Evolutionary conservation across 345 rosid genomes (phyloP).

Genomic region (Reutealis trisperma): DNA sequence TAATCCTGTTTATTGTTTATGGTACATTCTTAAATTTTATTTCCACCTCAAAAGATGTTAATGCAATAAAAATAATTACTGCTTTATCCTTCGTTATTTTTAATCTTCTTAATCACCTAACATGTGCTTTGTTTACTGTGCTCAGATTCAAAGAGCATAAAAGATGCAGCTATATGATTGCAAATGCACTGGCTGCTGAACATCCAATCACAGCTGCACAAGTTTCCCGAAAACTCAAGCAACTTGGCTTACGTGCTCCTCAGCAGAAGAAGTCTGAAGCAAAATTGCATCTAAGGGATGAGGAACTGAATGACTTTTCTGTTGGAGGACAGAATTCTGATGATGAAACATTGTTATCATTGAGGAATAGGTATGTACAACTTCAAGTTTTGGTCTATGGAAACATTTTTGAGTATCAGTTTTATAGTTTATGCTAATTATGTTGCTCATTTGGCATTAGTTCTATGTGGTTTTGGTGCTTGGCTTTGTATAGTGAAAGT

Average conservation of each 20-base stretch:
- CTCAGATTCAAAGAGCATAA: slow-evolving; percentile 75
- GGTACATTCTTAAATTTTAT: background rate
- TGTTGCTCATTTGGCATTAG: background rate
- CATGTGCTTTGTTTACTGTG: slow-evolving; percentile 4
- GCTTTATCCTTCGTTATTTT: background rate
- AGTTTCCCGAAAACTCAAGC: slow-evolving; percentile 75
- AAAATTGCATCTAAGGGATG: slow-evolving; percentile 50
- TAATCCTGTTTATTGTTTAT: background rate
- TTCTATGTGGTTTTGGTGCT: background rate
- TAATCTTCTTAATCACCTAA: background rate
- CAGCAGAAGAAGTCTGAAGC: slow-evolving; percentile 42
- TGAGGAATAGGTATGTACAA: slow-evolving; percentile 56
- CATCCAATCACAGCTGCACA: slow-evolving; percentile 64
- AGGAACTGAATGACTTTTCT: slow-evolving; percentile 40
- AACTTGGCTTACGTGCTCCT: slow-evolving; percentile 67
- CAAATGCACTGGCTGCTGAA: slow-evolving; percentile 66
- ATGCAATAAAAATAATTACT: background rate
- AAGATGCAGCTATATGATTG: slow-evolving; percentile 77
- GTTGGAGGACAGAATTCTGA: slow-evolving; percentile 43
- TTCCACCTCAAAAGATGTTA: background rate
- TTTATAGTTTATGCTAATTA: background rate
- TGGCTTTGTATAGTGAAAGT: background rate
- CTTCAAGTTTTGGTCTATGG: slow-evolving; percentile 1
- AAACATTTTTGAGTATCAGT: background rate
- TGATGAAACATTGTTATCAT: slow-evolving; percentile 63